Evolutionary conservation across 2,329 filamentous ascomycete species (phyloP), one percentile per base, ranked within the genome.

Genomic region (Ophiocordyceps camponoti-floridani): DNA sequence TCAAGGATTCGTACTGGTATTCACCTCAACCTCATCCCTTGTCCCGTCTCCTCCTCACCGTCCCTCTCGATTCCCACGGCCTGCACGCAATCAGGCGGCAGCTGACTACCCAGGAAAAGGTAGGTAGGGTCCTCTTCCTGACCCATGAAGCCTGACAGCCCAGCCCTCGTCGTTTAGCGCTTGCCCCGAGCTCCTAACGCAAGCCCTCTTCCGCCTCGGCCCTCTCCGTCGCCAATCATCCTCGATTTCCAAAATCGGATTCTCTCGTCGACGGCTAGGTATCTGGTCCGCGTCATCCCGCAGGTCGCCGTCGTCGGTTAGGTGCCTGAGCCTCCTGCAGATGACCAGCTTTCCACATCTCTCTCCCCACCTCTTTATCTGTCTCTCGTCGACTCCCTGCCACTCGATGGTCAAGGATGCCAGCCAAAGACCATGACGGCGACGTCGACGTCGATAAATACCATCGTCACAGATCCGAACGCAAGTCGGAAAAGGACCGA

Each of bases 391-490:
- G 10, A n/a, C 16, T 6, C 9, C 38, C 38, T 41, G 11, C 28
- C 27, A 18, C 42, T 40, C 50, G 50, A 61, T 61, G 59, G 50
- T 53, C 46, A 48, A 56, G 47, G 49, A 67, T 67, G 64, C 60
- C 64, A 43, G 57, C 61, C 50, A 62, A 62, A 51, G 62, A 66
- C 48, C 62, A 8, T 30, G 28, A 30, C 28, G 28, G 54, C 58
- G 64, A 68, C 52, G 61, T 54, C 57, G 62, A 63, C 47, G 53
- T 55, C 49, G 52, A 56, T 43, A 67, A 65, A 53, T 46, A 56
- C 37, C 55, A 58, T 47, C 62, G 61, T 49, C 57, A 61, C 44
- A 63, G 62, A 50, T 61, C 61, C 7, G 62, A 65, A 47, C 58
- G 59, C 44, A 63, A 63, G 45, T 43, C 55, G n/a, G 56, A 57